phyloP scores from a whole-genome alignment of 768 basidiomycete genomes.

The Stropharia rugosoannulata region DNA sequence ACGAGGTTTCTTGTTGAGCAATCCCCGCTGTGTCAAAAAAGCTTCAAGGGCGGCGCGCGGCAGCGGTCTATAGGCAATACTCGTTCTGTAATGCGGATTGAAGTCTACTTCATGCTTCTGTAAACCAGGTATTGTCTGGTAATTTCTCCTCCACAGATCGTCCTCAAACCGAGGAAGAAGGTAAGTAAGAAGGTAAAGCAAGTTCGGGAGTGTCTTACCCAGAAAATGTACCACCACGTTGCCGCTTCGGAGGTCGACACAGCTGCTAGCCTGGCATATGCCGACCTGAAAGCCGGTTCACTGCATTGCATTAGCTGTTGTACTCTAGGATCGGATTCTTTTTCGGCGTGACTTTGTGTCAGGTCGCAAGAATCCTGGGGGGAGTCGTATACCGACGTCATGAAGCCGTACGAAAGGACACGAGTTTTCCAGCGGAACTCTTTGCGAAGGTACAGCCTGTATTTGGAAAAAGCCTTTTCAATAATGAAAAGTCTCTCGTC shows the following conservation, averaged over 20 bases:
- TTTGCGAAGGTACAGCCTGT: conserved; percentile 48
- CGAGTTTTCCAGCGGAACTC: conserved; percentile 52
- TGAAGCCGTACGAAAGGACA: conserved; percentile 62
- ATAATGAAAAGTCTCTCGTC: conserved; percentile 38
- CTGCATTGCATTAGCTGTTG: conserved; percentile 46
- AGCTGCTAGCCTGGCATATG: conserved; percentile 51
- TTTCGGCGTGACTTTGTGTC: conserved; percentile 40
- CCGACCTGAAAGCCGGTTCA: conserved; percentile 43
- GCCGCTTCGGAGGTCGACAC: conserved; percentile 48
- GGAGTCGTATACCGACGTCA: conserved; percentile 57
- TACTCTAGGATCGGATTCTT: conserved; percentile 57
- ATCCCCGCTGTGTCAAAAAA: conserved; percentile 62
- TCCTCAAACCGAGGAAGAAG: conserved; percentile 42
- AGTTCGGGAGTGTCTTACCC: conserved; percentile 43
- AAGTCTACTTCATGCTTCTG: conserved; percentile 55
- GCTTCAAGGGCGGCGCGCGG: conserved; percentile 61
- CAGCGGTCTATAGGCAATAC: conserved; percentile 72
- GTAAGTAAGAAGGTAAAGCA: conserved; percentile 1
- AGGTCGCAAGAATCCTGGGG: conserved; percentile 46
- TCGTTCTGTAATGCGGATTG: conserved; percentile 67
- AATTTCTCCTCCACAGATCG: conserved; percentile 73
- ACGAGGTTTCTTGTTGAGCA: conserved; percentile 45
- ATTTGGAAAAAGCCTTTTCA: conserved; percentile 46
- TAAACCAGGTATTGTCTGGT: conserved; percentile 53
- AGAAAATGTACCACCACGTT: conserved; percentile 81